Percentiles rank a stretch among this genome's conserved stretches.
phyloP scores from a whole-genome alignment of 345 rosid genomes.

The Salix viminalis region DNA sequence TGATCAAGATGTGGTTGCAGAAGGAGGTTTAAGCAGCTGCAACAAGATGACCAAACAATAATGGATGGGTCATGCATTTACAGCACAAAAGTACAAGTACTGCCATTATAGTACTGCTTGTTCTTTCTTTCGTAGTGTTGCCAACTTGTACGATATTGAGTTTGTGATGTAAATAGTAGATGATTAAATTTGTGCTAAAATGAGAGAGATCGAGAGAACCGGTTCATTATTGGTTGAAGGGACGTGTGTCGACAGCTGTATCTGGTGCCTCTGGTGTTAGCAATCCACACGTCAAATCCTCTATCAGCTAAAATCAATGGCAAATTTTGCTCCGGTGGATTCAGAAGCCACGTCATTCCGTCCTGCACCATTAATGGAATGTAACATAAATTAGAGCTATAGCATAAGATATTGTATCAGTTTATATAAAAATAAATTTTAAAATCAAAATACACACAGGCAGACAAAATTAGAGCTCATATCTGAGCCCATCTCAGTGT shows the following conservation, averaged over 20 bases:
- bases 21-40: not conserved
- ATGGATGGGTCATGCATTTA: not conserved
- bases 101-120: too few relatives aligned
- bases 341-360: slow-evolving; percentile 86
- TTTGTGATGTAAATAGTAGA: too few relatives aligned
- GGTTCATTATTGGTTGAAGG: slow-evolving; percentile 40
- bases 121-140: too few relatives aligned
- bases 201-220: slow-evolving; percentile 26
- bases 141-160: not conserved
- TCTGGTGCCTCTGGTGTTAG: slow-evolving; percentile 79
- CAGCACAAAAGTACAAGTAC: not conserved
- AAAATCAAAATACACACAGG: too few relatives aligned
- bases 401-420: too few relatives aligned
- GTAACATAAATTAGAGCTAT: too few relatives aligned
- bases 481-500: too few relatives aligned
- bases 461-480: too few relatives aligned
- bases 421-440: too few relatives aligned
- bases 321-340: slow-evolving; percentile 72
- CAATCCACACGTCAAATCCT: slow-evolving; percentile 97
- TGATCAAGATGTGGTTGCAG: too few relatives aligned
- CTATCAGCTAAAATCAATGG: slow-evolving; percentile 77
- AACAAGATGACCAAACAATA: not conserved
- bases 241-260: slow-evolving; percentile 60
- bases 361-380: slow-evolving; percentile 43
- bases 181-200: too few relatives aligned